Percentiles rank a stretch among this genome's conserved stretches.
Evolutionary conservation across 2,329 filamentous ascomycete genomes (phyloP).

Genomic region (Stenocarpella maydis): DNA sequence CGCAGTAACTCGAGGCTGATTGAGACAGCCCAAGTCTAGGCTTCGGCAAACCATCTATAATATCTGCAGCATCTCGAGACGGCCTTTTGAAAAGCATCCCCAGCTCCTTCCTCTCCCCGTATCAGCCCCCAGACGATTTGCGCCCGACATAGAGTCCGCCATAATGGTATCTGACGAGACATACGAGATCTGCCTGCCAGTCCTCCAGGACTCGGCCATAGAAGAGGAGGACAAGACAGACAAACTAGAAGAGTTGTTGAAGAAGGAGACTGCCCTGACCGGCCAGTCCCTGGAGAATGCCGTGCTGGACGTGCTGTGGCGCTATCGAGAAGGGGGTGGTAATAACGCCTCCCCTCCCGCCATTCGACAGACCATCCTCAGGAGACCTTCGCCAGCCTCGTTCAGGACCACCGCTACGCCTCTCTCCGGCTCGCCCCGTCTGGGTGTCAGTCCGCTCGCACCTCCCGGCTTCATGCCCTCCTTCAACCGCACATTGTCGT

Average conservation of each 20-base stretch:
- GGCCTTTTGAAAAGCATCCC: conserved; percentile 16
- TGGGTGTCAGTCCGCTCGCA: conserved; percentile 82
- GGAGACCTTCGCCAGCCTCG: conserved; percentile 89
- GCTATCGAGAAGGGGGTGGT: conserved; percentile 74
- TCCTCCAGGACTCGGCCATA: conserved; percentile 81
- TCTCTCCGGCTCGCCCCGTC: conserved; percentile 80
- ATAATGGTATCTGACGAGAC: conserved; percentile 90
- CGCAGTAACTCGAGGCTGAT: conserved; percentile 26
- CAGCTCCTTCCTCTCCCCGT: neutral
- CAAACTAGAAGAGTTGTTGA: conserved; percentile 84
- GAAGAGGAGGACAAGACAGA: conserved; percentile 97
- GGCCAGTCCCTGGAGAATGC: conserved; percentile 87
- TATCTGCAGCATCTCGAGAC: conserved; percentile 12
- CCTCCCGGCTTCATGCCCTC: conserved; percentile 85
- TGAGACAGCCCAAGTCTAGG: conserved; percentile 30
- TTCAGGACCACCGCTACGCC: conserved; percentile 90
- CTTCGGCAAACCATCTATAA: conserved; percentile 3
- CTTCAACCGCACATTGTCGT: conserved; percentile 80
- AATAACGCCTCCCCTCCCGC: conserved; percentile 79
- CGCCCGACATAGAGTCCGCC: conserved; percentile 21
- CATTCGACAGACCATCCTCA: conserved; percentile 87
- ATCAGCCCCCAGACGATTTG: neutral
- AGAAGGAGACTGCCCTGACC: conserved; percentile 77
- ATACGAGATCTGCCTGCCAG: conserved; percentile 88
- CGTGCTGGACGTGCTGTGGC: conserved; percentile 90